Percentiles rank a stretch among this genome's conserved stretches.
phyloP scores from a whole-genome alignment of 2,329 filamentous ascomycete genomes.

The Alternaria sp. region DNA sequence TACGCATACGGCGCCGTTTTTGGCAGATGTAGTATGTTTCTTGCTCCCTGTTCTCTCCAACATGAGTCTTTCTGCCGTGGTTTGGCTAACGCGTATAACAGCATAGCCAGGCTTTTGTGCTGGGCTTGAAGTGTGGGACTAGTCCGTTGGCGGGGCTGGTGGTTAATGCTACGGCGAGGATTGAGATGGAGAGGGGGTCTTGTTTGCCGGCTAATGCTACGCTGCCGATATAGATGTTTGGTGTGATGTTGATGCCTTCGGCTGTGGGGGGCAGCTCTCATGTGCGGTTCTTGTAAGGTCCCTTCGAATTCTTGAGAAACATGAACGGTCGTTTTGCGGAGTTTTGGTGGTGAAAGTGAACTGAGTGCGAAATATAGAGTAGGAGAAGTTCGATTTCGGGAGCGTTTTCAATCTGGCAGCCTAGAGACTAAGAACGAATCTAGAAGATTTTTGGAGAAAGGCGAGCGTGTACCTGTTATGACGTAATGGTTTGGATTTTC shows the following conservation, averaged over 20 bases:
- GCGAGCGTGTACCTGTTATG: neutral
- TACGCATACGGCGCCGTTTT: constrained; percentile 37
- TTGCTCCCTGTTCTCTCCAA: neutral
- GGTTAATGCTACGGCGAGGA: constrained; percentile 33
- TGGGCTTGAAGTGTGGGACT: constrained; percentile 35
- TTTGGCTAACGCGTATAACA: neutral
- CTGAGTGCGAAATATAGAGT: neutral
- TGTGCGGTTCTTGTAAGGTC: no score
- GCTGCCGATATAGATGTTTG: constrained; percentile 17
- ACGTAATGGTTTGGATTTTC: no score
- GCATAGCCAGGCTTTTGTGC: constrained; percentile 29
- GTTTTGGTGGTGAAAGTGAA: no score
- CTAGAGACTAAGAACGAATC: neutral
- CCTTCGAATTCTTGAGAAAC: no score
- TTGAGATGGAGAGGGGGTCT: constrained; percentile 25
- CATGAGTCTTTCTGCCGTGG: neutral
- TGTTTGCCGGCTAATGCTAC: constrained; percentile 33
- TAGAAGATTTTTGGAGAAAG: neutral
- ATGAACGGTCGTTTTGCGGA: no score
- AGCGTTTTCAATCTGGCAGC: neutral
- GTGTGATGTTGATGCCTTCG: no score
- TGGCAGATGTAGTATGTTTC: constrained; percentile 27
- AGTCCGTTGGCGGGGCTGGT: constrained; percentile 30
- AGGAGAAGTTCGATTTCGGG: neutral
- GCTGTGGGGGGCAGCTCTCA: no score